Evolutionary conservation across 768 basidiomycete species (phyloP).

Genomic region (Candolleomyces aberdarensis): DNA sequence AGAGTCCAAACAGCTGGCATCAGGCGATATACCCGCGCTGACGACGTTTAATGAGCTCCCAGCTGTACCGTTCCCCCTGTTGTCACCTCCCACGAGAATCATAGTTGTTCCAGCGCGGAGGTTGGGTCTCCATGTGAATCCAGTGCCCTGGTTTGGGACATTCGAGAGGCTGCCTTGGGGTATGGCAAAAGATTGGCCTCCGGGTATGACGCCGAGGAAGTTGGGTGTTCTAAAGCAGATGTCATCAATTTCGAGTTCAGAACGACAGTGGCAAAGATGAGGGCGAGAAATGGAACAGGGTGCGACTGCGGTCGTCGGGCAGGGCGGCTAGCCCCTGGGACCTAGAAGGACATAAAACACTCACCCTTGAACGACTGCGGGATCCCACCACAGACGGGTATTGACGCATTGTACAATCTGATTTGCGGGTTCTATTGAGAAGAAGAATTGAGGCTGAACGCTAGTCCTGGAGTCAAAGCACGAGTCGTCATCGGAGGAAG

Average conservation of each 20-base stretch:
- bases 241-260: not conserved
- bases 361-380: slow-evolving; percentile 50
- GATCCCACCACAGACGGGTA: slow-evolving; percentile 67
- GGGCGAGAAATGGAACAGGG: not conserved
- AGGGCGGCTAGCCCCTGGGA: too few species aligned
- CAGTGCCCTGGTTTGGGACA: slow-evolving; percentile 45
- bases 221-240: slow-evolving; percentile 43
- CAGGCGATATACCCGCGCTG: slow-evolving; percentile 44
- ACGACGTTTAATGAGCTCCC: slow-evolving; percentile 64
- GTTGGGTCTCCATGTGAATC: slow-evolving; percentile 67
- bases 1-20: slow-evolving; percentile 52
- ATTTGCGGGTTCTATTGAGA: slow-evolving; percentile 58
- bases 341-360: slow-evolving; percentile 9
- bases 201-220: slow-evolving; percentile 75
- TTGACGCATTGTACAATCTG: slow-evolving; percentile 62
- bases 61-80: slow-evolving; percentile 61
- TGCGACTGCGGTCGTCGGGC: too few species aligned
- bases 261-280: not conserved
- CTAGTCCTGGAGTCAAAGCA: slow-evolving; percentile 54
- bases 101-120: slow-evolving; percentile 65
- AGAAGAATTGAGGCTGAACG: slow-evolving; percentile 55
- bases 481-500: slow-evolving; percentile 43
- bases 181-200: slow-evolving; percentile 70
- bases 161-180: slow-evolving; percentile 48
- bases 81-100: slow-evolving; percentile 64